Base-by-base conservation (phyloP, 2,329 filamentous ascomycete species). In the Fusarium marasasianum region DNA sequence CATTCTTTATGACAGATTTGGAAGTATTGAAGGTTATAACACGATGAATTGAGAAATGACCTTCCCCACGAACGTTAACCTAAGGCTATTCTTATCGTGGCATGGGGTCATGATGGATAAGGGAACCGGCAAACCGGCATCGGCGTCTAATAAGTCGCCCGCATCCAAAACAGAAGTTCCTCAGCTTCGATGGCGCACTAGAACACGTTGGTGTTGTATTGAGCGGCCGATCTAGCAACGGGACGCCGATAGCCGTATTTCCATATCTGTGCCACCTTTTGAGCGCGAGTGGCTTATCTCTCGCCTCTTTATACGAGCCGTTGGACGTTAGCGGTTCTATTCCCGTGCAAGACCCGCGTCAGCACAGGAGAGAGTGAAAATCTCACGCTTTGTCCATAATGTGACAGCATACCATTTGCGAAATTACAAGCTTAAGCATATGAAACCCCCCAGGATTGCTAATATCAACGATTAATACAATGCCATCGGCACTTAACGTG, bases 151-250 rank as follows among this genome's bases (percentile, higher is more conserved):
- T n/a, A 41, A 17, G 37, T 22, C 50, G n/a, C 24, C 37, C 26
- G 8, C 18, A 47, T 18, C 20, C 31, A 14, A n/a, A 43, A 48
- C 63, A 68, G 63, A 68, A 68, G 66, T 68, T 68, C 66, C 63
- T 55, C 26, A 47, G 33, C 24, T 29, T 35, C 6, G 6, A 24
- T 24, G 35, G n/a, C 17, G 45, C 63, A 48, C 54, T 38, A 43
- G 22, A 38, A 47, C 29, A 38, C 13, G 38, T 67, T 50, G 24
- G 8, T 35, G n/a, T 20, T 60, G 26, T 29, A 15, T 38, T 2
- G 40, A 55, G 51, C 33, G 22, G 22, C 37, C n/a, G 38, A 44
- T 67, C 31, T 58, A 50, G 24, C 31, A 38, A 50, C 50, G 41
- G 24, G 35, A 41, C 12, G 43, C 58, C 47, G 8, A 44, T 62